Evolutionary conservation across 108 stramenopile genomes (phyloP).

Genomic region (Skeletonema menzelii): DNA sequence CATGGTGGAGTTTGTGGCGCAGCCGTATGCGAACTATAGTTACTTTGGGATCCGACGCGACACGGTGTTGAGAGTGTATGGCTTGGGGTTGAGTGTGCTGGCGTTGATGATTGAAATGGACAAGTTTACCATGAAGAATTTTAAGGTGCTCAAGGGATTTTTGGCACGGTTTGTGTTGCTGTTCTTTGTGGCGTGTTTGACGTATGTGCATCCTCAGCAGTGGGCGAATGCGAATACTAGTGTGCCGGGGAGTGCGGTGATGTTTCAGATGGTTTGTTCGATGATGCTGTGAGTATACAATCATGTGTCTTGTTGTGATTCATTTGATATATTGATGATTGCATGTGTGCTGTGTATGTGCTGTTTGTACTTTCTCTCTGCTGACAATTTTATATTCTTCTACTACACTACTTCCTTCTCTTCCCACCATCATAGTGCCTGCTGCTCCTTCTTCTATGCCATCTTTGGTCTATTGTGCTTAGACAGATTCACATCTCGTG

Average conservation of each 20-base stretch:
- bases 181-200: constrained; percentile 68
- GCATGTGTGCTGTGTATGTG: too few species aligned
- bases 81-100: constrained; percentile 42
- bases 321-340: too few species aligned
- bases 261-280: constrained; percentile 74
- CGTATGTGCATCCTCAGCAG: constrained; percentile 57
- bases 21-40: constrained; percentile 23
- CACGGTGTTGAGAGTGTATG: constrained; percentile 69
- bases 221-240: constrained; percentile 19
- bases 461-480: constrained; percentile 73
- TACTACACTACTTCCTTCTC: not conserved
- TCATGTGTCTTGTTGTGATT: not conserved
- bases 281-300: constrained; percentile 68
- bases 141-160: constrained; percentile 75
- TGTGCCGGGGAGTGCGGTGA: constrained; percentile 69
- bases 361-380: not conserved
- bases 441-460: constrained; percentile 69
- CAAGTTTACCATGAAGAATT: constrained; percentile 44
- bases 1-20: constrained; percentile 58
- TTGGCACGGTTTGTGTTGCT: constrained; percentile 56
- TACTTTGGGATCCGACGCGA: constrained; percentile 67
- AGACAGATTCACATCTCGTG: constrained; percentile 76
- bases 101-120: constrained; percentile 76
- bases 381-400: not conserved
- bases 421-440: constrained; percentile 36